Conservation (phyloP, 2,329 filamentous ascomycete species). For the Rhynchosporium graminicola region DNA sequence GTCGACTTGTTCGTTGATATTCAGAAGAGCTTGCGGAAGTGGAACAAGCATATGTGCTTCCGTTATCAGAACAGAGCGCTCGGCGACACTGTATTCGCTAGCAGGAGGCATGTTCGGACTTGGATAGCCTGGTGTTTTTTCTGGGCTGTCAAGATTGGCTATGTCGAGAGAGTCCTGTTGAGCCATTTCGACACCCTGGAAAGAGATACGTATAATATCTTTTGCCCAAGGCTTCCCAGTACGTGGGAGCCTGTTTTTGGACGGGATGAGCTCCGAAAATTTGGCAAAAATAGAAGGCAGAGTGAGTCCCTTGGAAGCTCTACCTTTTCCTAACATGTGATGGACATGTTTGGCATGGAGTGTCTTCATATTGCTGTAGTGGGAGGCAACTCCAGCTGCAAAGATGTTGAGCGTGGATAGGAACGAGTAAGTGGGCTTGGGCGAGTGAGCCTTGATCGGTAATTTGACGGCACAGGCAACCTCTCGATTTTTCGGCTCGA, state of each 20-base stretch:
- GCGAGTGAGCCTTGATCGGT: constrained; percentile 34
- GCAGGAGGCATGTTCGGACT: neutral
- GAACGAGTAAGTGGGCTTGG: constrained; percentile 39
- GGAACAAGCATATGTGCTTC: constrained; percentile 39
- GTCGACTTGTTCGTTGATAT: constrained; percentile 38
- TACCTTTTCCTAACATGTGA: constrained; percentile 37
- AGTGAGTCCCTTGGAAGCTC: constrained; percentile 30
- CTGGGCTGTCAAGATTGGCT: neutral
- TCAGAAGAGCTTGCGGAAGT: constrained; percentile 31
- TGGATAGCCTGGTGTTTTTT: constrained; percentile 9
- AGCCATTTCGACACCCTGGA: constrained; percentile 43
- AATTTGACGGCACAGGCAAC: constrained; percentile 33
- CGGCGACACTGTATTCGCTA: constrained; percentile 13
- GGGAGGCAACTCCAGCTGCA: constrained; percentile 43
- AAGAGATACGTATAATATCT: constrained; percentile 60
- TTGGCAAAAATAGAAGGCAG: constrained; percentile 37
- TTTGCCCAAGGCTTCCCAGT: constrained; percentile 53
- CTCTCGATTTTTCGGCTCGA: constrained; percentile 24
- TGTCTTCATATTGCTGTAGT: constrained; percentile 42
- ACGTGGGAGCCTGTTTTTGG: constrained; percentile 28
- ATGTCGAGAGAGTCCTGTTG: neutral
- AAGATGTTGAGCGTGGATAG: constrained; percentile 42
- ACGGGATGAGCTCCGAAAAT: constrained; percentile 36
- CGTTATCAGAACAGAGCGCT: constrained; percentile 37
- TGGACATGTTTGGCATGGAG: constrained; percentile 36